Evolutionary conservation across 805 yeast genomes (phyloP), one percentile per base, ranked within the genome.

Genomic region (Ogataea parapolymorpha): DNA sequence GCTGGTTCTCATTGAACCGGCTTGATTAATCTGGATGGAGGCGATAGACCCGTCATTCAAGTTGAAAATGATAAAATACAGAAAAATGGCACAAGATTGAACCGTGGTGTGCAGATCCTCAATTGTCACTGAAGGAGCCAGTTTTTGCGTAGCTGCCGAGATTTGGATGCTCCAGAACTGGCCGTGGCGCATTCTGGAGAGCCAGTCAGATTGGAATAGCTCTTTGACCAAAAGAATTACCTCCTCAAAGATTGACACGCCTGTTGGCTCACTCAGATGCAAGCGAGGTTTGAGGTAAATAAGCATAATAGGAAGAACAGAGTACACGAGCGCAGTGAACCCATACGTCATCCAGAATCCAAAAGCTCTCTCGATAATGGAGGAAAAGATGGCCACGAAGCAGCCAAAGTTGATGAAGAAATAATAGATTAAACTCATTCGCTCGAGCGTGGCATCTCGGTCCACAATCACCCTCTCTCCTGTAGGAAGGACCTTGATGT

Each of bases 381-480:
- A 66, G 7, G 79, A 69, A 25, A 74, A 72, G 28, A 75, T 58
- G 34, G 71, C 71, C 46, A 74, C 64, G 51, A 74, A 68, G 20
- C 77, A 72, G 16, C 80, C 81, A 45, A 72, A 63, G 50, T 74
- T 77, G 50, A 77, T 74, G 42, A 74, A 68, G 68, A 76, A 71
- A 55, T 75, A 75, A 56, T 72, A 75, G 17, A 70, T 63, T 49
- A 72, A 60, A 36, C 72, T 58, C 48, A 66, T 44, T 42, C 61
- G 53, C 39, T 62, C 66, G 32, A 72, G 55, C 1, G 74, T 59
- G 46, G 73, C 65, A 50, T 68, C 66, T 28, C 72, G 62, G 46
- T 72, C 77, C 20, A 72, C 63, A 48, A 85, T 74, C 18, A 84
- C 89, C 26, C 72, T 67, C 54, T 77, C 80, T 2, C 78, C 79